These are phyloP conservation scores for Phlebiopsis flavidoalba DNA, from an alignment of 768 basidiomycete genomes.

Conservation along the genomic window DNA sequence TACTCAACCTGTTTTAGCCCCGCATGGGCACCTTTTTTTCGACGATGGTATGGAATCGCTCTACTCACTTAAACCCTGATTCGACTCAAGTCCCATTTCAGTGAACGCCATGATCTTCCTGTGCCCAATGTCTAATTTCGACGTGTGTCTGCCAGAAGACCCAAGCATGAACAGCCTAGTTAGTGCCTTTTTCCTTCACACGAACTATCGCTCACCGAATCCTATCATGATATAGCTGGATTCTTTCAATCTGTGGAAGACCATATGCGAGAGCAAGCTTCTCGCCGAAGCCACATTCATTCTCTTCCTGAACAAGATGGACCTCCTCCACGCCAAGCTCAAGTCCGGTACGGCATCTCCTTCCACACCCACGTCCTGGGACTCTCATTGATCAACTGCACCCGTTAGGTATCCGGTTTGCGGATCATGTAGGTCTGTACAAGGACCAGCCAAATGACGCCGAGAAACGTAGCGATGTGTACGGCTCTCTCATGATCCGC, in stretches of 20 bases:
- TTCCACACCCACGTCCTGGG: neutral
- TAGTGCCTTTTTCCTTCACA: conserved; percentile 11
- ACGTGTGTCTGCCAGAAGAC: conserved; percentile 59
- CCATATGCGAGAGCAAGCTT: conserved; percentile 52
- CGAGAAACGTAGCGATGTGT: conserved; percentile 52
- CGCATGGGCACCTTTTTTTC: conserved; percentile 66
- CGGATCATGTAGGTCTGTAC: conserved; percentile 52
- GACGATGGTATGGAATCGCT: conserved; percentile 44
- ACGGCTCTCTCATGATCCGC: conserved; percentile 15
- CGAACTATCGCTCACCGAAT: neutral
- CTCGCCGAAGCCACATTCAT: conserved; percentile 50
- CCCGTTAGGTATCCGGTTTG: conserved; percentile 42
- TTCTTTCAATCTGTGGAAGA: conserved; percentile 54
- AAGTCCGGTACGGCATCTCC: conserved; percentile 17
- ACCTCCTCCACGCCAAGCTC: conserved; percentile 53
- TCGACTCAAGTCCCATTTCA: conserved; percentile 15
- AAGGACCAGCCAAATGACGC: conserved; percentile 45
- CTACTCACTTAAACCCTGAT: neutral
- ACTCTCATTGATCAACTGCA: neutral
- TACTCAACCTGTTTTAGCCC: conserved; percentile 29
- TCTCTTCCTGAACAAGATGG: conserved; percentile 59
- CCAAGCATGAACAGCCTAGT: conserved; percentile 55
- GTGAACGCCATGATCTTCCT: conserved; percentile 65
- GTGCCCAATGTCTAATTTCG: conserved; percentile 60
- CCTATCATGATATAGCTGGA: conserved; percentile 35